These are phyloP conservation scores for Tarenaya hassleriana DNA, from an alignment of 345 rosid genomes.

Conservation along the genomic window DNA sequence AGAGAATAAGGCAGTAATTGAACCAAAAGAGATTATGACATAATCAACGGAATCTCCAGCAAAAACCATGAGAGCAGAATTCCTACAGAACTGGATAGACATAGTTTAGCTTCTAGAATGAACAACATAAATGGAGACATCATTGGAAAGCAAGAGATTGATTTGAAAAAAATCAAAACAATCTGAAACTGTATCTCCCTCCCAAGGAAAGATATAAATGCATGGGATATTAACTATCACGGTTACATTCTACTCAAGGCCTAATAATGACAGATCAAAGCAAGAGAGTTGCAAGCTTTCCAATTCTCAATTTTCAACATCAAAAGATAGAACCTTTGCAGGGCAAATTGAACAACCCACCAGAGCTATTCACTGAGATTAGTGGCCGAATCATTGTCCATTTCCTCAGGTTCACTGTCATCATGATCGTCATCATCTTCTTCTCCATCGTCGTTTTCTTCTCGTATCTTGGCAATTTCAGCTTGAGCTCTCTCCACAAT, in stretches of 20 bases:
- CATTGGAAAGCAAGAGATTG: neutral
- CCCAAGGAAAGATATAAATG: constrained; percentile 3
- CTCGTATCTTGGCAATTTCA: constrained; percentile 71
- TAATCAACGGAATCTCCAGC: too few species aligned
- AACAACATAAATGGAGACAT: too few species aligned
- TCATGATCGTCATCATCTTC: constrained; percentile 23
- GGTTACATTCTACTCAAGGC: constrained; percentile 4
- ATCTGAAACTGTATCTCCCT: constrained; percentile 2
- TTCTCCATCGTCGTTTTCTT: constrained; percentile 29
- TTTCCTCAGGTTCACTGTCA: constrained; percentile 23
- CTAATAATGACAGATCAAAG: too few species aligned
- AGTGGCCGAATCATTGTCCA: constrained; percentile 48
- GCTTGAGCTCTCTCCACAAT: constrained; percentile 75
- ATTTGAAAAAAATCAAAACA: neutral
- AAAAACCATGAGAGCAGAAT: too few species aligned
- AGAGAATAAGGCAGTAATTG: too few species aligned
- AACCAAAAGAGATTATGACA: too few species aligned
- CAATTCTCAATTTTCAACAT: constrained; percentile 2
- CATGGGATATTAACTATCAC: neutral
- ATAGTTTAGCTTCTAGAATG: too few species aligned
- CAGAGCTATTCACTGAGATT: constrained; percentile 47
- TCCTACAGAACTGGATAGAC: too few species aligned
- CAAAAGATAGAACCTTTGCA: neutral
- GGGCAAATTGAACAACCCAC: constrained; percentile 10
- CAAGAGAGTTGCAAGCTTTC: constrained; percentile 9